Conservation (phyloP, 2,329 filamentous ascomycete species). For the Lasiodiplodia theobromae region DNA sequence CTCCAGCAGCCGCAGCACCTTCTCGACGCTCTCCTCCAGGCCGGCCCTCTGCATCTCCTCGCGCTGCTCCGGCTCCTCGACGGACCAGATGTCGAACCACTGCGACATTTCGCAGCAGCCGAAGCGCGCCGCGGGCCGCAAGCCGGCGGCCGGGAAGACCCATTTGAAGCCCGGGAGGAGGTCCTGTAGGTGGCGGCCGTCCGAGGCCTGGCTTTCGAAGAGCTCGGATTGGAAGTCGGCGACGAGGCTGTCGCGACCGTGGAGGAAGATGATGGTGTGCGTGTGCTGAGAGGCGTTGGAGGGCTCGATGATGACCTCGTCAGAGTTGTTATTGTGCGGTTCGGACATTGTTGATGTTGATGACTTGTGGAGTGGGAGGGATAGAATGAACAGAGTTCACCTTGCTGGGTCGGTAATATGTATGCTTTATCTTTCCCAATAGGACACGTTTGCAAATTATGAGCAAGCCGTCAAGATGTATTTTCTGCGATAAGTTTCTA, state of each 20-base stretch:
- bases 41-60: constrained; percentile 36
- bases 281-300: constrained; percentile 39
- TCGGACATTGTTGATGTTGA: not conserved
- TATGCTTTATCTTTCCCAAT: no score
- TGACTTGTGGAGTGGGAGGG: not conserved
- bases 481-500: no score
- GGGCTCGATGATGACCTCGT: constrained; percentile 2
- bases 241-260: constrained; percentile 51
- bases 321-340: not conserved
- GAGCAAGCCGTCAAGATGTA: no score
- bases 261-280: constrained; percentile 56
- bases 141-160: constrained; percentile 45
- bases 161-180: constrained; percentile 46
- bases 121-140: constrained; percentile 36
- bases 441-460: no score
- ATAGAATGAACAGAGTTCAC: no score
- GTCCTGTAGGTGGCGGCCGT: constrained; percentile 31
- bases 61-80: constrained; percentile 38
- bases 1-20: constrained; percentile 34
- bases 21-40: constrained; percentile 34
- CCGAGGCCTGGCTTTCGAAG: constrained; percentile 44
- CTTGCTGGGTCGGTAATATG: no score
- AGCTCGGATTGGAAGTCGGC: constrained; percentile 50
- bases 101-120: constrained; percentile 39
- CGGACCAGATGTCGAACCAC: constrained; percentile 49